Evolutionary conservation across 2,329 filamentous ascomycete genomes (phyloP).

Genomic region (Talaromyces sp.): DNA sequence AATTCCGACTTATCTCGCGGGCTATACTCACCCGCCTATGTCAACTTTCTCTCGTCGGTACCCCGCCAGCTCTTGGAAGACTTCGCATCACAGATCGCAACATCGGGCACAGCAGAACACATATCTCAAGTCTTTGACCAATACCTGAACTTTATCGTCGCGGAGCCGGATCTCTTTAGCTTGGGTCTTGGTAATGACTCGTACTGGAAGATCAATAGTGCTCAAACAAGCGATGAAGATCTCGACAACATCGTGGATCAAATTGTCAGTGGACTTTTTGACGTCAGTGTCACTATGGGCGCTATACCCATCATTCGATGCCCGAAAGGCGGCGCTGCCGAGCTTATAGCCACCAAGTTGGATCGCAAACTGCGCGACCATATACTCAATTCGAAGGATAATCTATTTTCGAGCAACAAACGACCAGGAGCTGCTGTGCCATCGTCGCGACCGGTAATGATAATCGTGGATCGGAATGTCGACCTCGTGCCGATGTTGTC

Average conservation of each 20-base stretch:
- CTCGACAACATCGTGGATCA: slow-evolving; percentile 83
- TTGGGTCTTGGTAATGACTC: slow-evolving; percentile 89
- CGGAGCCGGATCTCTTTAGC: slow-evolving; percentile 92
- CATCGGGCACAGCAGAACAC: slow-evolving; percentile 78
- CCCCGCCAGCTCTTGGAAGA: slow-evolving; percentile 88
- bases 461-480: slow-evolving; percentile 92
- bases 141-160: slow-evolving; percentile 95
- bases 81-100: slow-evolving; percentile 82
- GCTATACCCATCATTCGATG: slow-evolving; percentile 94
- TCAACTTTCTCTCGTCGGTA: slow-evolving; percentile 95
- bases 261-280: slow-evolving; percentile 95
- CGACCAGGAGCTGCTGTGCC: slow-evolving; percentile 63
- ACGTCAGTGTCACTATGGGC: slow-evolving; percentile 96
- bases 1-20: slow-evolving; percentile 81
- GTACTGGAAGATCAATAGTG: slow-evolving; percentile 96
- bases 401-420: slow-evolving; percentile 73
- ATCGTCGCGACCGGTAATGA: slow-evolving; percentile 77
- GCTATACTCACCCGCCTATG: slow-evolving; percentile 87
- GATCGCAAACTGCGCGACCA: slow-evolving; percentile 95
- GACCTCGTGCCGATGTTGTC: slow-evolving; percentile 98
- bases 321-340: slow-evolving; percentile 86
- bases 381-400: slow-evolving; percentile 95
- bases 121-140: slow-evolving; percentile 94
- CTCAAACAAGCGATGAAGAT: slow-evolving; percentile 82
- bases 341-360: slow-evolving; percentile 89